Evolutionary conservation across 805 yeast species (phyloP).

Genomic region (Teunomyces cretensis): DNA sequence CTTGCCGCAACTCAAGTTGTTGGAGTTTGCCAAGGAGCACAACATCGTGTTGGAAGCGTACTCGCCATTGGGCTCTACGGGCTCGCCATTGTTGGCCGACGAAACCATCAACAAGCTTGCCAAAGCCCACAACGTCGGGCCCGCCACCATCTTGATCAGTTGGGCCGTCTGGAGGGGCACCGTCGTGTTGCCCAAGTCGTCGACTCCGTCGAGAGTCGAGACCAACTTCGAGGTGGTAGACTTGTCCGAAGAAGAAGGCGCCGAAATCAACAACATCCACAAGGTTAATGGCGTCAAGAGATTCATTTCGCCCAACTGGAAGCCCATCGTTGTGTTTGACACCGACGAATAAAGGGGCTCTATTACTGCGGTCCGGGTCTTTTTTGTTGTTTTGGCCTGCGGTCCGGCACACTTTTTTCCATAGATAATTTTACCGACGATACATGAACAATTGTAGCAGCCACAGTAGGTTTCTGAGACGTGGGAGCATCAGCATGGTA

Average conservation of each 20-base stretch:
- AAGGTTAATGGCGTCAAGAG: slow-evolving; percentile 28
- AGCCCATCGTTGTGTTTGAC: slow-evolving; percentile 28
- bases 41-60: slow-evolving; percentile 25
- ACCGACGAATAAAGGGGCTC: slow-evolving; percentile 8
- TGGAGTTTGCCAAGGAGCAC: slow-evolving; percentile 10
- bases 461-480: too few relatives aligned
- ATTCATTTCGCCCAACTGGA: slow-evolving; percentile 37
- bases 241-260: slow-evolving; percentile 36
- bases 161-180: slow-evolving; percentile 42
- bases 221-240: slow-evolving; percentile 35
- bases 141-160: slow-evolving; percentile 38
- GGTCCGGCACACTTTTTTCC: neutral
- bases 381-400: too few relatives aligned
- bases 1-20: slow-evolving; percentile 26
- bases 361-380: neutral
- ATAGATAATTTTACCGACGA: too few relatives aligned
- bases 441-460: too few relatives aligned
- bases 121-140: slow-evolving; percentile 27
- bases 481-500: too few relatives aligned
- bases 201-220: slow-evolving; percentile 29
- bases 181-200: slow-evolving; percentile 41
- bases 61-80: slow-evolving; percentile 36
- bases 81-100: slow-evolving; percentile 36
- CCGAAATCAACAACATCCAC: slow-evolving; percentile 20
- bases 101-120: slow-evolving; percentile 28